Percentiles rank a stretch among this genome's conserved stretches.
phyloP scores from a whole-genome alignment of 306 rosid species.

The Acacia acuminata region DNA sequence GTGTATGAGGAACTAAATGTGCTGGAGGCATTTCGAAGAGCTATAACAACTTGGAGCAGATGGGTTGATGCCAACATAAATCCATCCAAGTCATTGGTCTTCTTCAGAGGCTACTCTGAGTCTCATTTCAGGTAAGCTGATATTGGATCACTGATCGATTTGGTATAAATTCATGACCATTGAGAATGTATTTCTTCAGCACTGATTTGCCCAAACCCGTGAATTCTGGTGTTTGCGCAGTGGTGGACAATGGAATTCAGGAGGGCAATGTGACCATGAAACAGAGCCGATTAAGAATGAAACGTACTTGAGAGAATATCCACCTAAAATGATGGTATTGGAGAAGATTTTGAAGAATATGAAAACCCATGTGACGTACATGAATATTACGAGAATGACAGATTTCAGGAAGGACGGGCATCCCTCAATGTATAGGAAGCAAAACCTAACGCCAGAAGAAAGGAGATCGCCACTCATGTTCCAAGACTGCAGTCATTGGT shows the following conservation, averaged over 20 bases:
- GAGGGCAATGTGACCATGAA: constrained; percentile 86
- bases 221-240: constrained; percentile 45
- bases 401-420: constrained; percentile 98
- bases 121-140: constrained; percentile 86
- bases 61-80: constrained; percentile 85
- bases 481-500: constrained; percentile 99
- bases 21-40: constrained; percentile 91
- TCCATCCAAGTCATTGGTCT: constrained; percentile 65
- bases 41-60: constrained; percentile 90
- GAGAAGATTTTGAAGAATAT: constrained; percentile 72
- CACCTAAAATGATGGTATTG: constrained; percentile 69
- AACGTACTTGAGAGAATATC: constrained; percentile 67
- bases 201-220: neutral
- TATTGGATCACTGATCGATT: neutral
- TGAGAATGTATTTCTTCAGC: neutral
- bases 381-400: constrained; percentile 84
- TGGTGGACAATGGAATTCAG: constrained; percentile 98
- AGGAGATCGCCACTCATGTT: constrained; percentile 56
- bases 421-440: constrained; percentile 89
- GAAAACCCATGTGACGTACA: constrained; percentile 81
- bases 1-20: constrained; percentile 77
- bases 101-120: constrained; percentile 92
- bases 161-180: neutral
- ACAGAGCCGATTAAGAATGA: constrained; percentile 69
- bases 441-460: constrained; percentile 52